These are phyloP conservation scores for Trichoderma oligosporum DNA, from an alignment of 2,329 filamentous ascomycete genomes.

Conservation along the genomic window DNA sequence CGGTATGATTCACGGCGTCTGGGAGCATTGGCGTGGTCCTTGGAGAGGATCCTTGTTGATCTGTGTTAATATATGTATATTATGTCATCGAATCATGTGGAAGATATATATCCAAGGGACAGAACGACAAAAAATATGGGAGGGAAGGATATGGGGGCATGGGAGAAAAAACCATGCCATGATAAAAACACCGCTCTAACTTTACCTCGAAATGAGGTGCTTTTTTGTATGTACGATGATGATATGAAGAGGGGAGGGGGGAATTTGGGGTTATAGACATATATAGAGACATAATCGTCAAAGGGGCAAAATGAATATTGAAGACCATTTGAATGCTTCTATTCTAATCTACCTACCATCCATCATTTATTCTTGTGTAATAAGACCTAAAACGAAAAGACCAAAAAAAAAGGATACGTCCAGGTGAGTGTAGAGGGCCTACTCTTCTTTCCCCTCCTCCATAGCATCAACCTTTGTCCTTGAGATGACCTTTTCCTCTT, in stretches of 20 bases:
- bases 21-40: slow-evolving; percentile 23
- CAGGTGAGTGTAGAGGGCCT: neutral
- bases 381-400: neutral
- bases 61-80: slow-evolving; percentile 34
- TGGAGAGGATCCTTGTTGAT: slow-evolving; percentile 21
- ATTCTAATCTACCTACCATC: neutral
- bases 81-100: slow-evolving; percentile 27
- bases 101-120: slow-evolving; percentile 19
- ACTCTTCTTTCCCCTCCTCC: slow-evolving; percentile 30
- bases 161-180: slow-evolving; percentile 27
- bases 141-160: slow-evolving; percentile 22
- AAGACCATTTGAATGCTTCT: neutral
- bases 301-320: neutral
- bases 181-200: slow-evolving; percentile 35
- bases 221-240: slow-evolving; percentile 18
- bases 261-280: slow-evolving; percentile 24
- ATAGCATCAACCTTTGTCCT: slow-evolving; percentile 23
- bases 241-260: neutral
- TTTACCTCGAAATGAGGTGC: slow-evolving; percentile 23
- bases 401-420: neutral
- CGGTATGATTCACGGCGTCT: slow-evolving; percentile 21
- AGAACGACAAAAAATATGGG: neutral
- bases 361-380: neutral
- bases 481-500: slow-evolving; percentile 22
- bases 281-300: slow-evolving; percentile 20